Base-by-base conservation (phyloP, 768 basidiomycete species). In the Dentipellis fragilis region DNA sequence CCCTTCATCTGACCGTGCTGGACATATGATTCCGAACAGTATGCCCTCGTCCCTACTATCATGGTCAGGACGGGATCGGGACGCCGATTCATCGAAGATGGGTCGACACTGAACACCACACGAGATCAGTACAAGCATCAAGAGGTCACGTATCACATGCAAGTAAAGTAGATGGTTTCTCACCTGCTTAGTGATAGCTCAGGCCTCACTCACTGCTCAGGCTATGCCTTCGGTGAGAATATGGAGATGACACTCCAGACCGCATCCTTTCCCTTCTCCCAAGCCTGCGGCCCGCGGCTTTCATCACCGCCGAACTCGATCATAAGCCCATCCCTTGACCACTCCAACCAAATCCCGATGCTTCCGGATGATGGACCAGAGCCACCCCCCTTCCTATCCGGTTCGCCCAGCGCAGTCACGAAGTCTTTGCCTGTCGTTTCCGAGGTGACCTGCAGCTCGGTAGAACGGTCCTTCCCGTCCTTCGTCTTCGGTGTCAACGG, bases 341-440 rank as follows among this genome's bases (percentile, higher is more conserved):
- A 96, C 69, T 96, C 92, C 60, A 92, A 88, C 90, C 92, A 96
- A 61, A 95, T 91, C 29, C 85, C 85, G 61, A 95, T 88, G 35
- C 87, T 90, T 39, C 89, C 88, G 2, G 83, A 81, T 19, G 85
- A 86, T 11, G 90, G 89, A 0, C 90, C 90, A 9, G 82, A 73
- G 1, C 94, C 93, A 19, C 93, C 93, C 7, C 94, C 94, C 67
- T 96, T 98, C 58, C 89, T 77, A 64, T 81, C 81, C 7, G 94
- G 94, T 69, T 97, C 94, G 10, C 93, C 93, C 47, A 96, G 66
- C 47, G 68, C 67, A 23, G 69, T 63, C 9, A 96, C 87, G 57
- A 98, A 83, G 0, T 91, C 83, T 63, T 85, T 84, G 2, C 92
- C 94, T 10, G 80, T 81, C 21, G 81, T 84, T 49, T 72, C 73